Percentiles rank a stretch among this genome's conserved stretches.
These are phyloP conservation scores for Cladophialophora exuberans DNA, from an alignment of 2,329 filamentous ascomycete species.

Conservation along the genomic window DNA sequence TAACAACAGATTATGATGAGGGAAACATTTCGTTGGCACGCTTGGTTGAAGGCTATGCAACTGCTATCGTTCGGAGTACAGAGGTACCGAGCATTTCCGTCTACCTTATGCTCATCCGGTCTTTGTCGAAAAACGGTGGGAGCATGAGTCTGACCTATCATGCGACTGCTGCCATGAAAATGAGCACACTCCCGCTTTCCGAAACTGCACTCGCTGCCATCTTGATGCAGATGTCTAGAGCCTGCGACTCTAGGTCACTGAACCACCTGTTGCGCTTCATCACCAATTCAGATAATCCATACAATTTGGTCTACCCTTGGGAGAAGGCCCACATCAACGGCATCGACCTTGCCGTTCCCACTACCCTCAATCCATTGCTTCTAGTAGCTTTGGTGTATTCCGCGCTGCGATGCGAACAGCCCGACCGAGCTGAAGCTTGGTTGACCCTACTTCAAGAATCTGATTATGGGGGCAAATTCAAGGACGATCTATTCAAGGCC, in stretches of 20 bases:
- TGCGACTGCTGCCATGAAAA: slow-evolving; percentile 25
- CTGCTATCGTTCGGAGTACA: slow-evolving; percentile 20
- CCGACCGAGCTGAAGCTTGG: slow-evolving; percentile 32
- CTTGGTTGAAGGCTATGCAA: slow-evolving; percentile 25
- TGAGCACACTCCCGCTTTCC: slow-evolving; percentile 24
- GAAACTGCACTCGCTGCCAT: slow-evolving; percentile 24
- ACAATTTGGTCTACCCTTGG: slow-evolving; percentile 25
- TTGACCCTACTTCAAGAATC: slow-evolving; percentile 22
- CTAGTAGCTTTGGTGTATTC: slow-evolving; percentile 25
- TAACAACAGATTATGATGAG: slow-evolving; percentile 20
- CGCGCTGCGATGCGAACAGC: slow-evolving; percentile 27
- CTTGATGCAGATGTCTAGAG: slow-evolving; percentile 21
- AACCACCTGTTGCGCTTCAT: slow-evolving; percentile 24
- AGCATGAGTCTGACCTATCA: slow-evolving; percentile 22
- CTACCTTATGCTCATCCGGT: slow-evolving; percentile 26
- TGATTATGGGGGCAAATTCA: slow-evolving; percentile 18
- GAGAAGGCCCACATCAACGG: slow-evolving; percentile 22
- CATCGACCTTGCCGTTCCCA: slow-evolving; percentile 27
- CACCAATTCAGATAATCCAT: slow-evolving; percentile 9
- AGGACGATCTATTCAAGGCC: slow-evolving; percentile 25
- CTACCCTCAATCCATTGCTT: slow-evolving; percentile 18
- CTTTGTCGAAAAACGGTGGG: slow-evolving; percentile 18
- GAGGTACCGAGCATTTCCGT: slow-evolving; percentile 20
- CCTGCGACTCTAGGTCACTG: slow-evolving; percentile 22
- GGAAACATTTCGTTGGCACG: slow-evolving; percentile 20